Percentiles rank a stretch among this genome's conserved stretches.
Conservation (phyloP, 2,329 filamentous ascomycete genomes). For the Exophiala sp. region DNA sequence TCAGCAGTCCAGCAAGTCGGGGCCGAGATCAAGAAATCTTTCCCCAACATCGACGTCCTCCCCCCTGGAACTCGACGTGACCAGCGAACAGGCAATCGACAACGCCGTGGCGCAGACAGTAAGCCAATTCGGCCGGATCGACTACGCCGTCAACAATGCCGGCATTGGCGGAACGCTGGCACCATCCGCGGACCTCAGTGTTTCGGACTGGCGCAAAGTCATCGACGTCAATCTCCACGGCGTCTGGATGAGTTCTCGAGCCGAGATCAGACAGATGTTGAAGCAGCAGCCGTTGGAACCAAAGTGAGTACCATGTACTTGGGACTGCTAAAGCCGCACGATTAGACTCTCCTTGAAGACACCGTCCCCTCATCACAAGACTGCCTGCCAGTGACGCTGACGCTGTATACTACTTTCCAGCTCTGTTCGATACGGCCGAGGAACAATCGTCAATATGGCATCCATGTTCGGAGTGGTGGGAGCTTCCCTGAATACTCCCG, state of each 20-base stretch:
- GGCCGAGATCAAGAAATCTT: conserved; percentile 7
- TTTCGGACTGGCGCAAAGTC: conserved; percentile 47
- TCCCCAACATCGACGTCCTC: conserved; percentile 33
- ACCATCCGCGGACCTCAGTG: conserved; percentile 43
- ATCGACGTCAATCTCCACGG: conserved; percentile 52
- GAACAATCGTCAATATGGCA: conserved; percentile 41
- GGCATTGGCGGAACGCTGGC: conserved; percentile 44
- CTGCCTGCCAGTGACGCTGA: no score
- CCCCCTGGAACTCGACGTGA: conserved; percentile 42
- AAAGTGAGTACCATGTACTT: no score
- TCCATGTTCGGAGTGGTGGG: conserved; percentile 14
- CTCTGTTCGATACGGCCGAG: conserved; percentile 39
- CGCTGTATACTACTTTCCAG: no score
- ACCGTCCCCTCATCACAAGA: no score
- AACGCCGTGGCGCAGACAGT: conserved; percentile 35
- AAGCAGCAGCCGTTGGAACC: conserved; percentile 18
- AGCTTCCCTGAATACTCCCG: conserved; percentile 28
- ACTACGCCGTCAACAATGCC: conserved; percentile 53
- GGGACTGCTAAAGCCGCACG: no score
- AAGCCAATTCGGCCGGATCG: conserved; percentile 48
- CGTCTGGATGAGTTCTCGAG: conserved; percentile 53
- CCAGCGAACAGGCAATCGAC: conserved; percentile 34
- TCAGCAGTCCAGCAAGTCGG: conserved; percentile 6
- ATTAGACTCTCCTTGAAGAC: no score
- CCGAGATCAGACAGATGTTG: conserved; percentile 45